Base-by-base conservation (phyloP, 108 stramenopile genomes). In the Nitzschia sp. region DNA sequence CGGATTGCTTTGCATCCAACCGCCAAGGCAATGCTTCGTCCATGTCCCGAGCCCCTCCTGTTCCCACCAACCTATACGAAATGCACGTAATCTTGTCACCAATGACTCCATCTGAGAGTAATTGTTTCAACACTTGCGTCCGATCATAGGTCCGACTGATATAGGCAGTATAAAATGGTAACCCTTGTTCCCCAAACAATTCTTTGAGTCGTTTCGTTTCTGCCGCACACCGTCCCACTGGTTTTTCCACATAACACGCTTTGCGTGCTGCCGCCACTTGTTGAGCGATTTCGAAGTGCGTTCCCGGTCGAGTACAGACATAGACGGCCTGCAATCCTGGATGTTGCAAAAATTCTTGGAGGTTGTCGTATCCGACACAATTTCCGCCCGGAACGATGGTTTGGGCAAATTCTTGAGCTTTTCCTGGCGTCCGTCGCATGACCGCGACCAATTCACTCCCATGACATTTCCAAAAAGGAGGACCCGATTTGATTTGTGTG, bases 211-310 rank as follows among this genome's bases (percentile, higher is more conserved):
- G 45, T 55, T 52, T 48, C 27, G 85, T 81, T 76, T 86, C 85
- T 16, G 63, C 64, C 17, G 80, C 85, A 63, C 80, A 81, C 61
- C 85, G 64, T 31, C 85, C 85, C 23, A 77, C 77, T 22, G 85
- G 85, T 57, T 86, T 86, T 72, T 86, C 85, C 17, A 86, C 62
- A 48, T 86, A 86, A 13, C 69, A 58, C 30, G 79, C 73, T 53
- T 74, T 71, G 15, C 76, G 72, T 6, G 73, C 80, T 13, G 44
- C 45, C 30, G 73, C 80, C 11, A 71, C 72, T 32, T 53, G 57
- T 13, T 46, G 30, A 13, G 46, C 53, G 46, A 86, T 67, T 32
- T 83, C 82, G 53, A 77, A 64, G 65, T 86, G 85, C 13, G 74
- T 57, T 23, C 80, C 82, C 11, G 85, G 85, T 11, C 76, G 69